Evolutionary conservation across 2,329 filamentous ascomycete genomes (phyloP).

Genomic region (Aspergillus terreus): DNA sequence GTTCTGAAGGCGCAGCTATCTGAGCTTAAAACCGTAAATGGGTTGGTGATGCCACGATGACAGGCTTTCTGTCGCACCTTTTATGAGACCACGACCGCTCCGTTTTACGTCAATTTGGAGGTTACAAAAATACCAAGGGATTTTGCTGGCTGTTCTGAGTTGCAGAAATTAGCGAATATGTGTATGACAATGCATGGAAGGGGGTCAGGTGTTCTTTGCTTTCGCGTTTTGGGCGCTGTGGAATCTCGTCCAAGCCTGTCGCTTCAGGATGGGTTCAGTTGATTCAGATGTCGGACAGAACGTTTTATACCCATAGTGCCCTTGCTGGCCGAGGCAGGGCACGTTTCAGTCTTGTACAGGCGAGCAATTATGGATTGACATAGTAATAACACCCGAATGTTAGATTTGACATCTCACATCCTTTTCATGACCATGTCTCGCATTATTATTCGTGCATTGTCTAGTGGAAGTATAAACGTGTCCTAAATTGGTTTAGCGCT

Average conservation of each 20-base stretch:
- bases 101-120: slow-evolving; percentile 2
- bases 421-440: no score
- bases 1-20: slow-evolving; percentile 53
- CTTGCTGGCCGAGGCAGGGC: background rate
- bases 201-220: background rate
- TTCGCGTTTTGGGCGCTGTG: background rate
- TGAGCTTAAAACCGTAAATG: slow-evolving; percentile 41
- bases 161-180: background rate
- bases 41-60: slow-evolving; percentile 35
- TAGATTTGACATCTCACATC: no score
- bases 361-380: background rate
- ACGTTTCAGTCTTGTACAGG: background rate
- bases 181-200: background rate
- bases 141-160: background rate
- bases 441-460: no score
- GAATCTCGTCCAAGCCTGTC: background rate
- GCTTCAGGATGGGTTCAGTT: background rate
- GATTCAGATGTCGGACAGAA: background rate
- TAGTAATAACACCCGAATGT: no score
- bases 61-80: background rate
- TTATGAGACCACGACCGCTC: slow-evolving; percentile 19
- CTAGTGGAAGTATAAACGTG: no score
- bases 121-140: background rate
- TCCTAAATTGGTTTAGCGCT: slow-evolving; percentile 8
- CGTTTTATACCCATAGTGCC: background rate